phyloP scores from a whole-genome alignment of 176 grass and related monocot species.

The Oropetium thomaeum region DNA sequence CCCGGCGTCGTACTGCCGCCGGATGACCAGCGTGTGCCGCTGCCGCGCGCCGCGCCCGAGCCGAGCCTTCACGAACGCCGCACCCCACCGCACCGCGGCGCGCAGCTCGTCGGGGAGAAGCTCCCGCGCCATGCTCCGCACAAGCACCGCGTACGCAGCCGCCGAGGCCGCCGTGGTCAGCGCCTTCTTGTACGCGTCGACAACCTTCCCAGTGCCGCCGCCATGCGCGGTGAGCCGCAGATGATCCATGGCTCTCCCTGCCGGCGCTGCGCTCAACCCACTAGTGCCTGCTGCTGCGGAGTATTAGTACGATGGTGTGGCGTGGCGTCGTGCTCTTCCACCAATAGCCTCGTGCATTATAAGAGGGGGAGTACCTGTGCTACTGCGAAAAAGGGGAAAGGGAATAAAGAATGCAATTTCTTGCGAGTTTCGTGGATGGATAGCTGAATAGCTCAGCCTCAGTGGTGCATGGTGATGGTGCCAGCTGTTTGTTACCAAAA shows the following conservation, averaged over 20 bases:
- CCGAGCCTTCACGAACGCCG: neutral
- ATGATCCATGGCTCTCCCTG: neutral
- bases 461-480: too few species aligned
- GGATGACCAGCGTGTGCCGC: conserved; percentile 32
- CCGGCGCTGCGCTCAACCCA: neutral
- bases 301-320: neutral
- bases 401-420: neutral
- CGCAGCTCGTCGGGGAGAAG: conserved; percentile 48
- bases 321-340: neutral
- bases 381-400: neutral
- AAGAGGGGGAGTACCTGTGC: neutral
- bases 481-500: too few species aligned
- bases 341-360: neutral
- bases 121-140: conserved; percentile 37
- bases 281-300: too few species aligned
- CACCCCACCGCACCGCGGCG: conserved; percentile 29
- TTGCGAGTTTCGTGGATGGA: neutral
- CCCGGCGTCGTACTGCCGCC: neutral
- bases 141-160: conserved; percentile 40
- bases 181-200: conserved; percentile 48
- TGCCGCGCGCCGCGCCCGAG: conserved; percentile 17
- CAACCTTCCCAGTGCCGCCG: neutral
- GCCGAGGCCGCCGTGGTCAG: conserved; percentile 28
- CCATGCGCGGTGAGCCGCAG: neutral
- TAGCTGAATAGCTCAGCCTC: too few species aligned